Evolutionary conservation across 1,139 yeast genomes (phyloP).

Genomic region (Zygoascus meyerae): DNA sequence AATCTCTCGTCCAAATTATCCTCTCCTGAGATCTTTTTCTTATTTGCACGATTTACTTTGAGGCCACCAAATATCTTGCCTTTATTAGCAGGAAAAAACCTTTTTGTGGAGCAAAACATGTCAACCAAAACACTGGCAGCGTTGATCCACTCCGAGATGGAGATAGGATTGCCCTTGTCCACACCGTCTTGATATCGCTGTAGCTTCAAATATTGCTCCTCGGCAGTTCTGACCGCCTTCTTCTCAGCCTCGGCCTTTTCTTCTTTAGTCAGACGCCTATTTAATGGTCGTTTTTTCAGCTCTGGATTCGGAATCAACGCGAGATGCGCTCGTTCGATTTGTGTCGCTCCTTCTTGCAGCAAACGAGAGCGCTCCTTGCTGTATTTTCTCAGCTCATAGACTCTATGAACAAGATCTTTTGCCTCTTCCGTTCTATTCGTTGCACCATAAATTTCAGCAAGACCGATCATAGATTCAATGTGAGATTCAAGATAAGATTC

Average conservation of each 20-base stretch:
- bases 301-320: constrained; percentile 9
- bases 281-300: not conserved
- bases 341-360: not conserved
- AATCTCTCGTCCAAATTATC: constrained; percentile 62
- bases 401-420: constrained; percentile 50
- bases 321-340: constrained; percentile 2
- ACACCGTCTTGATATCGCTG: constrained; percentile 52
- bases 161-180: constrained; percentile 50
- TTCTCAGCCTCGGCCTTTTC: constrained; percentile 52
- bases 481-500: constrained; percentile 41
- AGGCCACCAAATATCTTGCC: constrained; percentile 60
- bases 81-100: constrained; percentile 72
- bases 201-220: constrained; percentile 60
- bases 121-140: constrained; percentile 78
- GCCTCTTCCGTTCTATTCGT: constrained; percentile 65
- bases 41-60: constrained; percentile 37
- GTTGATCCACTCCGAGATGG: constrained; percentile 76
- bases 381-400: constrained; percentile 29
- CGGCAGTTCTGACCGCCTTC: constrained; percentile 54
- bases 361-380: constrained; percentile 17
- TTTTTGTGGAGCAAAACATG: constrained; percentile 68
- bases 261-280: constrained; percentile 38
- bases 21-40: constrained; percentile 9
- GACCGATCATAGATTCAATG: constrained; percentile 64
- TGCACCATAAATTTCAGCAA: constrained; percentile 72